Conservation (phyloP, 83 land plant genomes). For the Larix sibirica region DNA sequence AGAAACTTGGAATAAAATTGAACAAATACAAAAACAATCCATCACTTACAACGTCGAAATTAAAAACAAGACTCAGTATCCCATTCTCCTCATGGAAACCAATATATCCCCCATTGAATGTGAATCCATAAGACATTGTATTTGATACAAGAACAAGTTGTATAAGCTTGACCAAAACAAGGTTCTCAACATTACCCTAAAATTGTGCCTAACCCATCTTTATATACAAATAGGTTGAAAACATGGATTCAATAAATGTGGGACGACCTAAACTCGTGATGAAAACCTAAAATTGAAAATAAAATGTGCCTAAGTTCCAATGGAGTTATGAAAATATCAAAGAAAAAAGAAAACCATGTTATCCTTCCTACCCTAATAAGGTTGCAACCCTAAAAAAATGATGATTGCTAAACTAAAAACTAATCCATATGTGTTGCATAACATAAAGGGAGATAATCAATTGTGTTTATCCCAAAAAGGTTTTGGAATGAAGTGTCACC, state of each 20-base stretch:
- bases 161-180: not conserved
- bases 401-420: not conserved
- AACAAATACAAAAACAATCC: not conserved
- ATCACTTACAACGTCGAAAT: not conserved
- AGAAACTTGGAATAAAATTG: not conserved
- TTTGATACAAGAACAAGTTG: not conserved
- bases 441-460: not conserved
- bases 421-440: not conserved
- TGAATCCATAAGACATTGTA: not conserved
- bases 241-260: not conserved
- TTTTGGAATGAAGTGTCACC: no score
- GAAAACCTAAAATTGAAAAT: not conserved
- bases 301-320: not conserved
- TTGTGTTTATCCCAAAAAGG: not conserved
- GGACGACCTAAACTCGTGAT: not conserved
- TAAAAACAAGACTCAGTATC: not conserved
- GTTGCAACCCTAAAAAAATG: not conserved
- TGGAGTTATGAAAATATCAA: no score
- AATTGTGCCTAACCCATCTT: not conserved
- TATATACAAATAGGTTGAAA: not conserved
- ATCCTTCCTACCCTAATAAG: not conserved
- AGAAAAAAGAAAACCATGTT: not conserved
- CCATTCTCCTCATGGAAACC: not conserved
- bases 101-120: not conserved
- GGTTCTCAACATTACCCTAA: not conserved